Evolutionary conservation across 2,329 filamentous ascomycete species (phyloP).

Genomic region (Ustilaginoidea virens): DNA sequence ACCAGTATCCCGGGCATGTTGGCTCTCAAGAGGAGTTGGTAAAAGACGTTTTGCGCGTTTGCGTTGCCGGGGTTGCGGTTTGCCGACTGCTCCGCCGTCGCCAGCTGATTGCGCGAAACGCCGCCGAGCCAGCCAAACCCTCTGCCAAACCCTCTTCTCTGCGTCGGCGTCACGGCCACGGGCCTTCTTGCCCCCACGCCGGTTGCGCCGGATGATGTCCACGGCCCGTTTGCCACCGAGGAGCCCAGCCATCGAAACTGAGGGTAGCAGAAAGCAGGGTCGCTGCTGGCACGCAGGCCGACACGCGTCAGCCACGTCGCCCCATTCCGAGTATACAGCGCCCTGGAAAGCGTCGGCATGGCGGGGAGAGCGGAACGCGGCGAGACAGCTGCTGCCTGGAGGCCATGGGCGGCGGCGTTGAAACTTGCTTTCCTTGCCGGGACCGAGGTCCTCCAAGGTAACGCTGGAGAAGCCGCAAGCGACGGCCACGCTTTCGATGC

Average conservation of each 20-base stretch:
- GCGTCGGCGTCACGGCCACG: constrained; percentile 3
- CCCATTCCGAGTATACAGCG: constrained; percentile 8
- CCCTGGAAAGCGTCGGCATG: constrained; percentile 2
- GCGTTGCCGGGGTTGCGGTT: constrained; percentile 85
- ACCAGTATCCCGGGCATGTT: constrained; percentile 90
- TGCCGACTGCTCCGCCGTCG: constrained; percentile 76
- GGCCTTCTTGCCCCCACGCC: too few species aligned
- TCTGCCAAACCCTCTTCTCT: constrained; percentile 13
- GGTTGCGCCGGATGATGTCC: too few species aligned
- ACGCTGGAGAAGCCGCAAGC: too few species aligned
- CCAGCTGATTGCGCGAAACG: constrained; percentile 51
- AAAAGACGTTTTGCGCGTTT: constrained; percentile 83
- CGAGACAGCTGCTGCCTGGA: constrained; percentile 6
- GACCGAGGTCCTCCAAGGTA: too few species aligned
- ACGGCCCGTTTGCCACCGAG: too few species aligned
- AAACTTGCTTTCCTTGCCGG: too few species aligned
- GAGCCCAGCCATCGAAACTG: constrained; percentile 11
- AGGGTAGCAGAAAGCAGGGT: constrained; percentile 13
- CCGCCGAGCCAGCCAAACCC: constrained; percentile 28
- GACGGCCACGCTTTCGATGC: too few species aligned
- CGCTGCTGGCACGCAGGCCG: constrained; percentile 15
- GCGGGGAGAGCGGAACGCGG: background rate
- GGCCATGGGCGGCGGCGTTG: too few species aligned
- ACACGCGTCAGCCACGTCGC: constrained; percentile 12
- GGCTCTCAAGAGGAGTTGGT: constrained; percentile 75